Conservation (phyloP, 768 basidiomycete genomes). For the Mycena sanguinolenta region DNA sequence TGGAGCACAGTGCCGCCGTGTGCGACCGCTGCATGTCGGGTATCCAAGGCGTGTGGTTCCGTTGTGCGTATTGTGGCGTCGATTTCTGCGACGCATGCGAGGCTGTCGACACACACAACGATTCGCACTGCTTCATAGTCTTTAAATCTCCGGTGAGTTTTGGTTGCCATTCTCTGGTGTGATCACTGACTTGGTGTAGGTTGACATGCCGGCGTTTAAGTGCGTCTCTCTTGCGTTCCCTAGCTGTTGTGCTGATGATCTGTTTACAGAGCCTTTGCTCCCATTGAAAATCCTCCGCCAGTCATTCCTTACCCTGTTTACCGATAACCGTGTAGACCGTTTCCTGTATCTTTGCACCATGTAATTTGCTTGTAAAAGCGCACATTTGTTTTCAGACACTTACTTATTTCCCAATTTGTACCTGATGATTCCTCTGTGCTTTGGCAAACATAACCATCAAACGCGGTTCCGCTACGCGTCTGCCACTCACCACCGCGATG, state of each 20-base stretch:
- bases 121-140: slow-evolving; percentile 86
- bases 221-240: slow-evolving; percentile 47
- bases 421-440: too few species aligned
- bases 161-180: not conserved
- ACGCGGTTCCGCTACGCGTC: too few species aligned
- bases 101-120: slow-evolving; percentile 83
- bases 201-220: slow-evolving; percentile 83
- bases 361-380: not conserved
- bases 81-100: slow-evolving; percentile 93
- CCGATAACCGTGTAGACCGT: slow-evolving; percentile 41
- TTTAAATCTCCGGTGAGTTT: slow-evolving; percentile 85
- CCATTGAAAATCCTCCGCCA: slow-evolving; percentile 73
- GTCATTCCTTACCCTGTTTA: slow-evolving; percentile 77
- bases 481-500: slow-evolving; percentile 12
- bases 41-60: slow-evolving; percentile 91
- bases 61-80: slow-evolving; percentile 88
- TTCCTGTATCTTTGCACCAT: slow-evolving; percentile 16
- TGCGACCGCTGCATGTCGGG: slow-evolving; percentile 90
- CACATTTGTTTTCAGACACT: not conserved
- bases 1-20: slow-evolving; percentile 76
- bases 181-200: slow-evolving; percentile 52
- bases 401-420: too few species aligned
- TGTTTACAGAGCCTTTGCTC: slow-evolving; percentile 61
- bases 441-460: too few species aligned
- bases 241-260: slow-evolving; percentile 15